Evolutionary conservation across 495 filamentous ascomycete species (phyloP).

Genomic region (Apiosordaria backusii): DNA sequence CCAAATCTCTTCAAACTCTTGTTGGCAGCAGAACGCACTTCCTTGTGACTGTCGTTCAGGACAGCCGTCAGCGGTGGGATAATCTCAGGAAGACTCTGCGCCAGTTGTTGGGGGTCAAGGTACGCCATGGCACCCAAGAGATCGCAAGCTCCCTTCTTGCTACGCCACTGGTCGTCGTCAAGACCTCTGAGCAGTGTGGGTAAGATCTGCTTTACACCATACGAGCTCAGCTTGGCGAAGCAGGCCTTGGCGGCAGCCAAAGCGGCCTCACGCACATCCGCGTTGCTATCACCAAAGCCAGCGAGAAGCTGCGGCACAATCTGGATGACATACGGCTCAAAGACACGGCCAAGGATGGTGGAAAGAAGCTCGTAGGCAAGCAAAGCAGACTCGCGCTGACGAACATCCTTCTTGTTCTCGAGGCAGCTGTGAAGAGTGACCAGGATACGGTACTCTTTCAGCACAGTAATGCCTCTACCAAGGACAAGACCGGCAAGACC

Average conservation of each 20-base stretch:
- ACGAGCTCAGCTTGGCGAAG: constrained; percentile 89
- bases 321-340: constrained; percentile 95
- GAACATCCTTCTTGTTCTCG: constrained; percentile 88
- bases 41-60: constrained; percentile 96
- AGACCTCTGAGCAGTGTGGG: constrained; percentile 90
- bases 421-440: constrained; percentile 68
- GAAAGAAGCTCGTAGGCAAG: constrained; percentile 89
- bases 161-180: constrained; percentile 93
- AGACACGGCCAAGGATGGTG: constrained; percentile 75
- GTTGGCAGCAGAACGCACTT: constrained; percentile 87
- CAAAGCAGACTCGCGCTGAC: constrained; percentile 83
- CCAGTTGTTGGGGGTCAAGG: constrained; percentile 89
- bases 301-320: constrained; percentile 86
- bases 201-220: constrained; percentile 89
- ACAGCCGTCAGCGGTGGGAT: constrained; percentile 93
- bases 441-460: constrained; percentile 84
- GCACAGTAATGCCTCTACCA: constrained; percentile 75
- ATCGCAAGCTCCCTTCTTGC: constrained; percentile 96
- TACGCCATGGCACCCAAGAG: constrained; percentile 97
- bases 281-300: constrained; percentile 82
- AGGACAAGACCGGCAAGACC: constrained; percentile 86
- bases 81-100: constrained; percentile 87
- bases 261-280: constrained; percentile 88
- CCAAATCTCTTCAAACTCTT: constrained; percentile 95
- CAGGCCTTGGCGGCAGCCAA: constrained; percentile 90